Conservation (phyloP, 345 rosid species). For the Euphorbia tirucalli region DNA sequence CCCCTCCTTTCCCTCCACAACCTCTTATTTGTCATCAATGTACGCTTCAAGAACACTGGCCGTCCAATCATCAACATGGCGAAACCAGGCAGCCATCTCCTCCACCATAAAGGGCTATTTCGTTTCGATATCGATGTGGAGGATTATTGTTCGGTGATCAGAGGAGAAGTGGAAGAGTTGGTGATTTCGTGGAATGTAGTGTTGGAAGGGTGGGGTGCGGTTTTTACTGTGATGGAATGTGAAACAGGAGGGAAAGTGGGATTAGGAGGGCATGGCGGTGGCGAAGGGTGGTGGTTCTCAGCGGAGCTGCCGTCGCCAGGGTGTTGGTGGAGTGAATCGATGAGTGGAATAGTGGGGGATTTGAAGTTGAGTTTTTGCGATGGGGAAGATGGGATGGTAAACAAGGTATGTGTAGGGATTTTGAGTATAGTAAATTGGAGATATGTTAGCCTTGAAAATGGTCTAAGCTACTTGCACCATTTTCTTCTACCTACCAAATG, state of each 20-base stretch:
- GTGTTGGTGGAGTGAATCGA: conserved; percentile 27
- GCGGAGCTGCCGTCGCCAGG: conserved; percentile 44
- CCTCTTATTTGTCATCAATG: conserved; percentile 34
- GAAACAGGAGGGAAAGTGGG: conserved; percentile 29
- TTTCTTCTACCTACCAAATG: conserved; percentile 31
- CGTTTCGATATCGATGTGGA: conserved; percentile 25
- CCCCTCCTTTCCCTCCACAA: conserved; percentile 37
- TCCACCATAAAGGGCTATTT: conserved; percentile 21
- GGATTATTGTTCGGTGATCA: too few relatives aligned
- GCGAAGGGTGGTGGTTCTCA: conserved; percentile 41
- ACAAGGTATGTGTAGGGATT: conserved; percentile 39
- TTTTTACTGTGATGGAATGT: conserved; percentile 43
- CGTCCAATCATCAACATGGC: conserved; percentile 13
- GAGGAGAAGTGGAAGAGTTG: conserved; percentile 13
- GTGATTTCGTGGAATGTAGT: conserved; percentile 45
- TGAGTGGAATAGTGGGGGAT: conserved; percentile 41
- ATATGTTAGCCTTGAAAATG: conserved; percentile 43
- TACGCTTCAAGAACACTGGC: neutral
- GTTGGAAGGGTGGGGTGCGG: conserved; percentile 35
- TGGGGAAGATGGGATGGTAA: conserved; percentile 15
- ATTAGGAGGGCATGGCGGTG: neutral
- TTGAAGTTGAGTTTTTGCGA: conserved; percentile 32
- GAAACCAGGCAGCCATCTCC: conserved; percentile 13
- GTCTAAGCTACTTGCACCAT: conserved; percentile 47
- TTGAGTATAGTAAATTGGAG: conserved; percentile 46